Evolutionary conservation across 495 filamentous ascomycete genomes (phyloP).

Genomic region (Xylaria nigripes): DNA sequence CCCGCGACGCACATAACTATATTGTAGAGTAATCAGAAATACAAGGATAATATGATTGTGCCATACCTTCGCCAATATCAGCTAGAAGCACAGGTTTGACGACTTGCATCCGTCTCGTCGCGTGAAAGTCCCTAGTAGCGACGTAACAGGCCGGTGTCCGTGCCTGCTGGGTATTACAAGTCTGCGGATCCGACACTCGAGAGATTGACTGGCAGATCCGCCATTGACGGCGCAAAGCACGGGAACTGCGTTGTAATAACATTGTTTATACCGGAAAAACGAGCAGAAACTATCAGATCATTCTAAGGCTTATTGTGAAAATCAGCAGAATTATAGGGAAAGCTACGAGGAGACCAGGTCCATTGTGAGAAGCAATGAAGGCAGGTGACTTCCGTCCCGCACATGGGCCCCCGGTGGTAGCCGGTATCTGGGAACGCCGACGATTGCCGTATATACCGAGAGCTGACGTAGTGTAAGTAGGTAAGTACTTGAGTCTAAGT

Average conservation of each 20-base stretch:
- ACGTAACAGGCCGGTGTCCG: conserved; percentile 9
- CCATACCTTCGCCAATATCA: conserved; percentile 94
- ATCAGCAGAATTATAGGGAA: conserved; percentile 8
- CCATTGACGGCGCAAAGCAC: conserved; percentile 35
- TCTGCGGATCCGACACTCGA: conserved; percentile 23
- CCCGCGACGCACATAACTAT: neutral
- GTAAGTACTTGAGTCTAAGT: too few species aligned
- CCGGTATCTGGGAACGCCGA: conserved; percentile 29
- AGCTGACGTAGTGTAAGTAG: too few species aligned
- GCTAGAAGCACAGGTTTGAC: conserved; percentile 86
- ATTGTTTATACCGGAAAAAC: conserved; percentile 24
- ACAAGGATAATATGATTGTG: too few species aligned
- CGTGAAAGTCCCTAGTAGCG: conserved; percentile 51
- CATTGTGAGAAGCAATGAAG: conserved; percentile 5
- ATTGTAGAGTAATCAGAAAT: neutral
- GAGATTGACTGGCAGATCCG: conserved; percentile 28
- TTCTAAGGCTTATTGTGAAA: neutral
- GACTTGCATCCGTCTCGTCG: conserved; percentile 45
- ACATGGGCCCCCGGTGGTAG: conserved; percentile 23
- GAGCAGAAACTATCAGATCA: conserved; percentile 1
- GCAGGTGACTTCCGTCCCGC: conserved; percentile 15
- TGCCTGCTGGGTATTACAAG: conserved; percentile 4
- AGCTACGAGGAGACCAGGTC: conserved; percentile 15
- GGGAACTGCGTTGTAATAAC: conserved; percentile 39
- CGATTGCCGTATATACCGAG: conserved; percentile 16